Evolutionary conservation across 2,329 filamentous ascomycete genomes (phyloP).

Genomic region (Cladophialophora carrionii): DNA sequence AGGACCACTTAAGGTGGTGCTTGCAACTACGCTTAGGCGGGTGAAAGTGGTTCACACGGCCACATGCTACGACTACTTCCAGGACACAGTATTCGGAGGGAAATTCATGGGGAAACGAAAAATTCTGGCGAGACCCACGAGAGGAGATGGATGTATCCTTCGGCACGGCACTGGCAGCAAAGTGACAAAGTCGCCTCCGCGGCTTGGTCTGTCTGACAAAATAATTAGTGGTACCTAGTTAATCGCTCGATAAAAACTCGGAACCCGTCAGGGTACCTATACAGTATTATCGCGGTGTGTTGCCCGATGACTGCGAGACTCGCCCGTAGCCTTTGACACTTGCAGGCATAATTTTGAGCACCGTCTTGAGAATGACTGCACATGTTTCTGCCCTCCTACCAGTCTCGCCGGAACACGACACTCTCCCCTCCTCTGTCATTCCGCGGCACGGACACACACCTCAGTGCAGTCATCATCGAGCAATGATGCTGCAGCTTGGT

Average conservation of each 20-base stretch:
- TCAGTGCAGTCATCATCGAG: background rate
- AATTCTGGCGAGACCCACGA: background rate
- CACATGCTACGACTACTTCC: background rate
- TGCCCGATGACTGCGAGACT: background rate
- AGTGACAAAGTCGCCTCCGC: constrained; percentile 11
- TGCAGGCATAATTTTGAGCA: background rate
- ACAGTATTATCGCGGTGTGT: background rate
- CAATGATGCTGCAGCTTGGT: background rate
- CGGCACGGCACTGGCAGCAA: constrained; percentile 11
- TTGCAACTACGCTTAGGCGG: background rate
- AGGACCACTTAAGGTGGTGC: background rate
- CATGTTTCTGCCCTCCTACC: background rate
- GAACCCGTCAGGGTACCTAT: background rate
- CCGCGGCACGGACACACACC: background rate
- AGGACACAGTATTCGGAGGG: background rate
- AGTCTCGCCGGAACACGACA: background rate
- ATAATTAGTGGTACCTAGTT: background rate
- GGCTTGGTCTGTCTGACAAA: constrained; percentile 7
- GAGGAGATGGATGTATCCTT: constrained; percentile 4
- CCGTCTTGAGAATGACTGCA: background rate
- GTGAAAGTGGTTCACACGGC: background rate
- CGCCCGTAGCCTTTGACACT: background rate
- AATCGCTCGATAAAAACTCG: constrained; percentile 16
- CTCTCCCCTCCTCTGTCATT: background rate
- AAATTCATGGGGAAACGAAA: constrained; percentile 14